A percentile compares a stretch with the other conserved stretches of the same genome.
phyloP scores from a whole-genome alignment of 352 stramenopile genomes.

The Pythium sukuiense region DNA sequence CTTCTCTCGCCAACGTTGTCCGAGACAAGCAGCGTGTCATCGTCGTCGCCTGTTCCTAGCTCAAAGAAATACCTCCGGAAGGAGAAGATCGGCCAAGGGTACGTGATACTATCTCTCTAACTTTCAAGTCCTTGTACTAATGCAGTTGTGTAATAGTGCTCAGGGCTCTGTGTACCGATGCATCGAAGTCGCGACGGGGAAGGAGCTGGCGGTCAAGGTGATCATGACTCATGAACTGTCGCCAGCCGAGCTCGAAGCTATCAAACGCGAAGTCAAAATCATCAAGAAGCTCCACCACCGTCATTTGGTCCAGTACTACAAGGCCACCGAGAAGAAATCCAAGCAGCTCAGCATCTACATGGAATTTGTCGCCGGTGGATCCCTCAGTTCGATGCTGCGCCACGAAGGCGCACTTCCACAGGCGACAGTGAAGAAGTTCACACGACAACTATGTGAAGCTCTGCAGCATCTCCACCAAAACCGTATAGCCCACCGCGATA shows the following conservation, averaged over 20 bases:
- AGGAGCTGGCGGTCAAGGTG: slow-evolving; percentile 67
- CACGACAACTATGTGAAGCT: slow-evolving; percentile 77
- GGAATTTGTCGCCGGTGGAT: slow-evolving; percentile 86
- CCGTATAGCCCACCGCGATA: slow-evolving; percentile 87
- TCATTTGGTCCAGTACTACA: slow-evolving; percentile 66
- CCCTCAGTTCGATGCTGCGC: slow-evolving; percentile 61
- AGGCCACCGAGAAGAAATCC: slow-evolving; percentile 58
- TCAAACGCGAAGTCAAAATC: slow-evolving; percentile 66
- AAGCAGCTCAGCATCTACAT: slow-evolving; percentile 80
- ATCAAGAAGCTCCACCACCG: slow-evolving; percentile 64
- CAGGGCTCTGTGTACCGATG: slow-evolving; percentile 78
- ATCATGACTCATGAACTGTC: slow-evolving; percentile 64
- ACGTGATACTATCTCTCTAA: slow-evolving; percentile 9
- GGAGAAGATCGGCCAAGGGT: slow-evolving; percentile 83
- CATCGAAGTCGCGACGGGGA: slow-evolving; percentile 47
- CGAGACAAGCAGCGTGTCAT: slow-evolving; percentile 27
- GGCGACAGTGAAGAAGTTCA: slow-evolving; percentile 55
- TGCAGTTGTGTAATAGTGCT: slow-evolving; percentile 23
- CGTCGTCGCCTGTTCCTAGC: slow-evolving; percentile 19
- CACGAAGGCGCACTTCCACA: slow-evolving; percentile 47
- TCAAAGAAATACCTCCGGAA: slow-evolving; percentile 50
- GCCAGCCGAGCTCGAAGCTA: slow-evolving; percentile 43
- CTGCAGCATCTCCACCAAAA: slow-evolving; percentile 87
- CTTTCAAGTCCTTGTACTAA: background rate
- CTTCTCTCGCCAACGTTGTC: slow-evolving; percentile 34